Percentiles rank a stretch among this genome's conserved stretches.
Evolutionary conservation across 805 yeast species (phyloP).

Genomic region (Clavispora vitiphila): DNA sequence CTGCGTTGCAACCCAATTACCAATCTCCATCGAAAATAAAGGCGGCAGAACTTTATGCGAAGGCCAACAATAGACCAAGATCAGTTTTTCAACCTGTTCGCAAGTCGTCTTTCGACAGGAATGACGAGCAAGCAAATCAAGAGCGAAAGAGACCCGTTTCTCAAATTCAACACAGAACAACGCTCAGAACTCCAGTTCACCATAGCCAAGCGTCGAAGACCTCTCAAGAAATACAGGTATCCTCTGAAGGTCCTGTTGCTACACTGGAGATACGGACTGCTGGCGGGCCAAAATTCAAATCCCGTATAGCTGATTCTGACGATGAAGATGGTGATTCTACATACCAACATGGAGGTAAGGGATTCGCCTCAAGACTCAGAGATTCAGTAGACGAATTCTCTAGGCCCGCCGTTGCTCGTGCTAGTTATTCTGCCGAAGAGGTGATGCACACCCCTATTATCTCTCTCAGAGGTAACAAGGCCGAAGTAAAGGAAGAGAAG

Average conservation of each 20-base stretch:
- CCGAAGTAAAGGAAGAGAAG: conserved; percentile 4
- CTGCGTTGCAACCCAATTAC: conserved; percentile 33
- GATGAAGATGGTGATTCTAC: conserved; percentile 35
- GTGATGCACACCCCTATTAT: conserved; percentile 1
- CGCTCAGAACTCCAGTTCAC: conserved; percentile 4
- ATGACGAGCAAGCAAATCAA: conserved; percentile 10
- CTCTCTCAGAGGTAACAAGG: background rate
- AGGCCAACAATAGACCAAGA: conserved; percentile 41
- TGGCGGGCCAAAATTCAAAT: conserved; percentile 29
- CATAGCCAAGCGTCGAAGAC: background rate
- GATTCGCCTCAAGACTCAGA: conserved; percentile 22
- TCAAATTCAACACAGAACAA: conserved; percentile 3
- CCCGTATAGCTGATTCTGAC: conserved; percentile 62
- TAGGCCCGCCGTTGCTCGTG: conserved; percentile 7
- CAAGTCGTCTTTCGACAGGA: conserved; percentile 57
- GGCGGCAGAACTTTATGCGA: conserved; percentile 53
- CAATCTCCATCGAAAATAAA: conserved; percentile 34
- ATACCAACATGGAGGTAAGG: conserved; percentile 3
- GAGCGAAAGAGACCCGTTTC: conserved; percentile 10
- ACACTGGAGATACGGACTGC: conserved; percentile 1
- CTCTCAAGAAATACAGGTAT: background rate
- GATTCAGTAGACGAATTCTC: conserved; percentile 27
- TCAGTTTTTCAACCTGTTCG: conserved; percentile 37
- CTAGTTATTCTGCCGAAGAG: conserved; percentile 6
- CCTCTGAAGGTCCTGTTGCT: background rate